Evolutionary conservation across 257 asterid genomes (phyloP), one percentile per base, ranked within the genome.

Genomic region (Coffea eugenioides): DNA sequence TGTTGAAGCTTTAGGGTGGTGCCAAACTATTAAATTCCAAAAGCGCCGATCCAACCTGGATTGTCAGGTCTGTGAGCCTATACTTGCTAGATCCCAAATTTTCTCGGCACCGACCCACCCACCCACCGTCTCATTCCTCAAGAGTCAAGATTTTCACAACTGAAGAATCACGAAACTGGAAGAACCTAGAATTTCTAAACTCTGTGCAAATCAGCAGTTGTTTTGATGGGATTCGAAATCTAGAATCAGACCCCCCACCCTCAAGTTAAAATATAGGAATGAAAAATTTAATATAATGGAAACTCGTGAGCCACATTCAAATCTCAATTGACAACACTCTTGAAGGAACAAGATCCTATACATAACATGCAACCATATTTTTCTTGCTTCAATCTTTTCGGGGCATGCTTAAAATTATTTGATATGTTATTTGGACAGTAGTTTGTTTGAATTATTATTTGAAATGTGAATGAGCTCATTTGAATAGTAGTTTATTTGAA

Each of bases 11-110:
- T 27, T 66, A 12, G 18, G 45, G 8, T 16, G 66, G 14, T 6
- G 14, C 21, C 71, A 76, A 76, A 62, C 64, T 62, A 62, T 62
- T 43, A 62, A 76, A 64, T 76, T 64, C 73, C 64, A 45, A 64
- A 76, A 76, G 80, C 20, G 73, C 73, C 72, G 14, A 65, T 31
- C 46, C 57, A 43, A 68, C 20, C 10, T 75, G 23, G 10, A 18
- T 15, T 74, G 69, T 74, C 68, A 8, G 48, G 3, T 62, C 31
- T 34, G 57, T 51, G 11, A 52, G 48, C 20, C 67, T 7, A n/a
- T n/a, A 64, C 56, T 39, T 34, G 23, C 21, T 21, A 12, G 20
- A 39, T 2, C 56, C n/a, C 51, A 18, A 74, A 6, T 73, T 16
- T 51, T 18, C 8, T 65, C 8, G 49, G 73, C 52, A 45, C 71